These are phyloP conservation scores for Neodidymelliopsis sp. DNA, from an alignment of 2,329 filamentous ascomycete species.

Conservation along the genomic window DNA sequence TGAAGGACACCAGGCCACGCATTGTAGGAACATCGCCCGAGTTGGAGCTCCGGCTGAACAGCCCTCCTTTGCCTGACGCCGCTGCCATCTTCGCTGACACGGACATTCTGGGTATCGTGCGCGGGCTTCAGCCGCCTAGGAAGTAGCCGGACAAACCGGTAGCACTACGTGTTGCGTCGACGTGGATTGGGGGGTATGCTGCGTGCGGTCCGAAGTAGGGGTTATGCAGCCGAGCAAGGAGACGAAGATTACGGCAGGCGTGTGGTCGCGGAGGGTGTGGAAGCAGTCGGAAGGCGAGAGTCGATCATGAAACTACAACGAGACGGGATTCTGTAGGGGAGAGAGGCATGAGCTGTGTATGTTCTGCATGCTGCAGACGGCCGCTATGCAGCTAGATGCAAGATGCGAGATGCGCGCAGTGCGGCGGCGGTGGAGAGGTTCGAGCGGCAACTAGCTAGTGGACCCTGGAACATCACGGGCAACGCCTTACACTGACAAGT, in stretches of 20 bases:
- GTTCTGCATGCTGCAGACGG: constrained; percentile 31
- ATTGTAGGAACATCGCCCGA: constrained; percentile 52
- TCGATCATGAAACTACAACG: constrained; percentile 28
- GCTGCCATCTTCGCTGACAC: constrained; percentile 48
- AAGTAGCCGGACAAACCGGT: constrained; percentile 38
- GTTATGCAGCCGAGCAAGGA: constrained; percentile 33
- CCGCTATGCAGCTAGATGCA: constrained; percentile 36
- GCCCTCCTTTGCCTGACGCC: constrained; percentile 47
- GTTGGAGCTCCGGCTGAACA: constrained; percentile 51
- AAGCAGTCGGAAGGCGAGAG: constrained; percentile 15
- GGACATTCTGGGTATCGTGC: constrained; percentile 35
- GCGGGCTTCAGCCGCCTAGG: constrained; percentile 44
- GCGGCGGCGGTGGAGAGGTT: constrained; percentile 29
- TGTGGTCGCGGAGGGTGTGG: constrained; percentile 35
- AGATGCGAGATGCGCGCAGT: constrained; percentile 33
- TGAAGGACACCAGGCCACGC: constrained; percentile 88
- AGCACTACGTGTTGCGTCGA: constrained; percentile 11
- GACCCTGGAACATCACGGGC: constrained; percentile 3
- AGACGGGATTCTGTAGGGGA: constrained; percentile 7
- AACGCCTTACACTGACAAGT: constrained; percentile 3
- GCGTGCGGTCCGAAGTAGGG: constrained; percentile 28
- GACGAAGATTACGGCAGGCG: constrained; percentile 25
- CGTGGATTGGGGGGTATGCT: constrained; percentile 1
- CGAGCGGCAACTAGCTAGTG: constrained; percentile 2
- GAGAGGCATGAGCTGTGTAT: constrained; percentile 16